Conservation (phyloP, 495 filamentous ascomycete species). For the Aspergillus sparsus region DNA sequence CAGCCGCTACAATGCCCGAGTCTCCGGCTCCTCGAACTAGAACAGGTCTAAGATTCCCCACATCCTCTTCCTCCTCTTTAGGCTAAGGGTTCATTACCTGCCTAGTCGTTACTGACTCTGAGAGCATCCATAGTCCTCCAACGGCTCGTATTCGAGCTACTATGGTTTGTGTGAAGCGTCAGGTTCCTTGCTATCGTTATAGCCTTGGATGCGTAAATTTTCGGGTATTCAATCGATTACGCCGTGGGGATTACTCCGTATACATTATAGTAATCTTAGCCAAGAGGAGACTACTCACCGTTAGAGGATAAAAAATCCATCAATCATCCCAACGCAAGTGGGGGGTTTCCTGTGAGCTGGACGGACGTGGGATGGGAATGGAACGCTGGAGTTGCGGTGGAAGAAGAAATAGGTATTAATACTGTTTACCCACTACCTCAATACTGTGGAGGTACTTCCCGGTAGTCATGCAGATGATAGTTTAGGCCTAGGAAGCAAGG, state of each 20-base stretch:
- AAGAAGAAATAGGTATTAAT: no score
- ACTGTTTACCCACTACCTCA: no score
- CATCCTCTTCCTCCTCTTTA: background rate
- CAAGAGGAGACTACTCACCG: background rate
- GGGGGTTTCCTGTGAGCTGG: slow-evolving; percentile 1
- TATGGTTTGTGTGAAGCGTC: no score
- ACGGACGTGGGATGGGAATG: slow-evolving; percentile 5
- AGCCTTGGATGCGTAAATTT: no score
- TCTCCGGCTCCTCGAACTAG: background rate
- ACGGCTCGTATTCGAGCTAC: no score
- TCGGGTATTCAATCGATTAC: no score
- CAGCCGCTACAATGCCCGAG: slow-evolving; percentile 11
- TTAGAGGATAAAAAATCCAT: background rate
- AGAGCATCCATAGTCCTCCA: background rate
- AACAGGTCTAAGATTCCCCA: slow-evolving; percentile 1
- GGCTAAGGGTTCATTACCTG: background rate
- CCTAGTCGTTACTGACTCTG: background rate
- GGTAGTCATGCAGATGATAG: slow-evolving; percentile 2
- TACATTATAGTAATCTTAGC: no score
- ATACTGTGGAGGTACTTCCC: background rate
- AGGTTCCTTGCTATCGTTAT: no score
- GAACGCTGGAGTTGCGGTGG: slow-evolving; percentile 4
- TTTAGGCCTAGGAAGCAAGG: no score
- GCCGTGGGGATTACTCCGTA: no score
- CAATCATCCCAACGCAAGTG: no score